Base-by-base conservation (phyloP, 1,284 basidiomycete genomes). In the Pascua guehoae region DNA sequence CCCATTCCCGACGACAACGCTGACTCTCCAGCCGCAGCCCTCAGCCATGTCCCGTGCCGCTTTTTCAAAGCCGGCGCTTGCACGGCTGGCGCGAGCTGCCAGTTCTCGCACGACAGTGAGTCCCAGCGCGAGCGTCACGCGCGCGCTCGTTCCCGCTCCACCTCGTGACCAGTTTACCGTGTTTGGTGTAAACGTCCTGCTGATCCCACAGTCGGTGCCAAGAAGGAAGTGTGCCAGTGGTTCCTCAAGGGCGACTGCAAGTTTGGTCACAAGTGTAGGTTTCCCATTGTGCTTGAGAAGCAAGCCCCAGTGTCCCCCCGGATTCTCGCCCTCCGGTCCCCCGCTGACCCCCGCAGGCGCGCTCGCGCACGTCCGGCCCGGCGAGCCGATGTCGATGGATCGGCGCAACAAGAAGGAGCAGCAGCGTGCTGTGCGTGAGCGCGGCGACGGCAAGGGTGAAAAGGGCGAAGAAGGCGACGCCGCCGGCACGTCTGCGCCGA, bases 381-480 rank as follows among this genome's bases (percentile, higher is more conserved):
- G 94, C 5, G 94, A 98, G 79, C 88, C 84, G 64, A 77, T 93
- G 85, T 85, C 88, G 12, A 96, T 97, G 91, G 95, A 98, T 74
- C 82, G 94, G 64, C 95, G 96, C 82, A 98, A 98, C 80, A 98
- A 98, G 82, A 92, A 95, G 70, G 89, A 90, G 11, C 91, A 92
- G 1, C 94, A 97, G 70, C 80, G 84, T 44, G 87, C 84, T 24
- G 78, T 81, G 8, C 64, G 69, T 14, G 71, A 71, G 43, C 47
- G 60, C 12, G 54, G 60, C 42, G 63, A 61, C 18, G 50, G 38
- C 16, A 43, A 43, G 41, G 15, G 15, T 43, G 12, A 16, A 43
- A 46, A 40, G 50, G 32, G 17, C 24, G 48, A 48, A 41, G 54
- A 40, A 51, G 56, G 56, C 43, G 51, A 55, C 41, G 51, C 56